These are phyloP conservation scores for Microdochium trichocladiopsis DNA, from an alignment of 2,329 filamentous ascomycete genomes.

Conservation along the genomic window DNA sequence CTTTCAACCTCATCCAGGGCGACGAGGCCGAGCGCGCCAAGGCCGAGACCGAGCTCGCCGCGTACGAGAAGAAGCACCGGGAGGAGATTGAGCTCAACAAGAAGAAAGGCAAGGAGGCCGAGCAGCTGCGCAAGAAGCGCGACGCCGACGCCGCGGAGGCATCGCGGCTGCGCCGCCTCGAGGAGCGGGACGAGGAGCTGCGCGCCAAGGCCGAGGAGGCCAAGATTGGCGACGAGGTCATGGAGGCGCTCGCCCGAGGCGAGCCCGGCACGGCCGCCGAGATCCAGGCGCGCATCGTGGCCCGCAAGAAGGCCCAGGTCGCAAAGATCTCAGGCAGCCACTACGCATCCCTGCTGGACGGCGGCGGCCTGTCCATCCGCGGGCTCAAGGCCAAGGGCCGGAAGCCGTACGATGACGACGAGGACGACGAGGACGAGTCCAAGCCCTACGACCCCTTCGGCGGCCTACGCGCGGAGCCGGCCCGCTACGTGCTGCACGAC, in stretches of 20 bases:
- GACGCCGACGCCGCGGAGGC: conserved; percentile 62
- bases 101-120: conserved; percentile 45
- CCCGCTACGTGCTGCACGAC: conserved; percentile 63
- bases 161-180: conserved; percentile 53
- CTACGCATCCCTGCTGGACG: conserved; percentile 15
- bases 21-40: conserved; percentile 52
- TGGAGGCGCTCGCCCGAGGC: conserved; percentile 61
- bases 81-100: conserved; percentile 59
- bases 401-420: conserved; percentile 18
- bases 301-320: conserved; percentile 67
- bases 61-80: conserved; percentile 69
- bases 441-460: conserved; percentile 85
- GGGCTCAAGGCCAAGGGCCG: conserved; percentile 63
- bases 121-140: conserved; percentile 43
- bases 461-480: conserved; percentile 56
- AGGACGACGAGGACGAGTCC: conserved; percentile 53
- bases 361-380: conserved; percentile 57
- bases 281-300: conserved; percentile 52
- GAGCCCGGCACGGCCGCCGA: conserved; percentile 52
- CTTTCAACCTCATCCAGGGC: conserved; percentile 77
- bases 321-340: conserved; percentile 33
- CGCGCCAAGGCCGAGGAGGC: conserved; percentile 59
- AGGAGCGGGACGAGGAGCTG: conserved; percentile 61
- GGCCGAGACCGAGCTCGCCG: conserved; percentile 35
- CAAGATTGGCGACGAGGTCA: conserved; percentile 59